Percentiles rank a stretch among this genome's conserved stretches.
Conservation (phyloP, 305 asterid genomes). For the Fraxinus angustifolia region DNA sequence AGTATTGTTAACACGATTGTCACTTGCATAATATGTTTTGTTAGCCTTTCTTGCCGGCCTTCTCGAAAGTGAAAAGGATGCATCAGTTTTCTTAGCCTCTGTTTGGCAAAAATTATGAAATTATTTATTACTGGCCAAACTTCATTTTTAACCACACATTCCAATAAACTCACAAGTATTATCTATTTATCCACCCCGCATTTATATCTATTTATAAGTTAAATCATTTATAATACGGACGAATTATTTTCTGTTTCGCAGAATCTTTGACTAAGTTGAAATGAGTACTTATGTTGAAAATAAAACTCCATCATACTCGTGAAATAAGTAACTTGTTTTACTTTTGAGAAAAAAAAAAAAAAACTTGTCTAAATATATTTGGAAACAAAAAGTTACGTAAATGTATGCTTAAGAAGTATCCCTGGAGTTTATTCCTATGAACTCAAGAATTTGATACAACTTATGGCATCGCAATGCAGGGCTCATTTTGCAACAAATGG, state of each 20-base stretch:
- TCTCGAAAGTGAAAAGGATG: not conserved
- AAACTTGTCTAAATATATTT: not conserved
- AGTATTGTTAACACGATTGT: constrained; percentile 27
- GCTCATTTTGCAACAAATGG: not conserved
- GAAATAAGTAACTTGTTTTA: not conserved
- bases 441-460: not conserved
- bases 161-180: not conserved
- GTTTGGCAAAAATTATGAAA: not conserved
- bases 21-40: not conserved
- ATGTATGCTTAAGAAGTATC: not conserved
- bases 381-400: not conserved
- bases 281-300: not conserved
- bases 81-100: not conserved
- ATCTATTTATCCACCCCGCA: not conserved
- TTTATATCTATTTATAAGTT: too few relatives aligned
- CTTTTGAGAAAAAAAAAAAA: not conserved
- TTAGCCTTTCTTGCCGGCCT: not conserved
- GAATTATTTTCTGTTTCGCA: not conserved
- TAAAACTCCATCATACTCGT: not conserved
- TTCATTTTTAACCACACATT: not conserved
- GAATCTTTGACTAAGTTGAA: not conserved
- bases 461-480: not conserved
- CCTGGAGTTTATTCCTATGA: not conserved
- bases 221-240: not conserved
- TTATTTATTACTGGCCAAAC: not conserved